Base-by-base conservation (phyloP, 768 basidiomycete genomes). In the Tylopilus rubrobrunneus region DNA sequence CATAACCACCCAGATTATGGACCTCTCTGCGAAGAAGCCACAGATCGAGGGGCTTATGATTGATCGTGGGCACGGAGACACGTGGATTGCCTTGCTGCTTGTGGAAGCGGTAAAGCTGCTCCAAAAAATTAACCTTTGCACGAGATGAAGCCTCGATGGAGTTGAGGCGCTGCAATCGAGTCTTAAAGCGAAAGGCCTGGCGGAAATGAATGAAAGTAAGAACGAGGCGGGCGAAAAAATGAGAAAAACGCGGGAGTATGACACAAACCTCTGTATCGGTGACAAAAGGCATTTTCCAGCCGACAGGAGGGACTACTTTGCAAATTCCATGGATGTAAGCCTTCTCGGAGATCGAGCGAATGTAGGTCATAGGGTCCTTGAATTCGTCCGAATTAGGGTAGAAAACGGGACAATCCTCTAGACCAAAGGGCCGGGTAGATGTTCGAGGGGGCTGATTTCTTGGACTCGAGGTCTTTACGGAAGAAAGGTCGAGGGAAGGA, bases 141-240 rank as follows among this genome's bases (percentile, higher is more conserved):
- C 97, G 79, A 56, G 94, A 95, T 34, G 95, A 90, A 15, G 97
- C 97, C 74, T 98, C 96, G 60, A 99, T 92, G 58, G 92, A 94
- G 71, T 98, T 98, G 64, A 99, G 78, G 57, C 90, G 85, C 71
- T 97, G 94, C 41, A 98, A 74, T 48, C 97, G 86, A 48, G 96
- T 99, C 73, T 91, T 92, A 76, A 99, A 99, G 46, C 92, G 89
- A 74, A 97, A 98, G 53, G 78, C 79, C 94, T 64, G 60, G 54
- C 65, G 65, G 61, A 62, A 50, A 58, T 62, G 61, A 65, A 62
- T 49, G 55, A 41, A 59, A 53, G 42, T 58, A 51, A 63, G 62
- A 62, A 69, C 52, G 55, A 43, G 43, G 48, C 28, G 53, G 36
- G 4, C 11, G n/a, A 42, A 53, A 53, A 57, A 55, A 66, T 54